Evolutionary conservation across 2,329 filamentous ascomycete genomes (phyloP).

Genomic region (Ilyonectria destructans): DNA sequence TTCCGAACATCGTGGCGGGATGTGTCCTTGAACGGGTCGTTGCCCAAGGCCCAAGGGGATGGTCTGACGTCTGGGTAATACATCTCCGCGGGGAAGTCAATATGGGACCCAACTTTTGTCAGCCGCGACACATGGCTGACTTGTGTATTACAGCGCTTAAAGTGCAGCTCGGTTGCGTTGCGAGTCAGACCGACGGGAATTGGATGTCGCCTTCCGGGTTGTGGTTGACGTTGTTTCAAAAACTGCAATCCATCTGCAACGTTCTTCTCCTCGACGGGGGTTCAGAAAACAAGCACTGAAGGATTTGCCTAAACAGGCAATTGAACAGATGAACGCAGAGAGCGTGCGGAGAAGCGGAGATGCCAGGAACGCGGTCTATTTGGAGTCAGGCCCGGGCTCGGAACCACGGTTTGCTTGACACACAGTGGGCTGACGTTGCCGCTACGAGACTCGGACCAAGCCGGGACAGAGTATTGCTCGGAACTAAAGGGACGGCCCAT

Average conservation of each 20-base stretch:
- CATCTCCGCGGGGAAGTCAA: slow-evolving; percentile 47
- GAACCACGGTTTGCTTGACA: slow-evolving; percentile 43
- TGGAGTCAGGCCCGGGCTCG: slow-evolving; percentile 36
- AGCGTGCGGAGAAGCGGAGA: slow-evolving; percentile 49
- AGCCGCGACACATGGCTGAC: not conserved
- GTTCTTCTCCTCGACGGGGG: not conserved
- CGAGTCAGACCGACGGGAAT: not conserved
- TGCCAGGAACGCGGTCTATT: slow-evolving; percentile 29
- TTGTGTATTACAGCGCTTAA: not conserved
- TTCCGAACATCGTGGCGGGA: slow-evolving; percentile 24
- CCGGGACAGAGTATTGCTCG: slow-evolving; percentile 44
- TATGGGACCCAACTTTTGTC: slow-evolving; percentile 3
- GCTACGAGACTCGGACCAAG: slow-evolving; percentile 41
- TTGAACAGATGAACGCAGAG: not conserved
- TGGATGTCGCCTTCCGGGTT: not conserved
- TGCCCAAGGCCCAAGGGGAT: slow-evolving; percentile 35
- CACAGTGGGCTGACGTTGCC: slow-evolving; percentile 45
- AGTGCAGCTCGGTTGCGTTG: not conserved
- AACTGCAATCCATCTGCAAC: not conserved
- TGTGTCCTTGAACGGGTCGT: slow-evolving; percentile 39
- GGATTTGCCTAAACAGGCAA: not conserved
- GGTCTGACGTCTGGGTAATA: slow-evolving; percentile 44
- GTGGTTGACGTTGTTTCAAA: not conserved
- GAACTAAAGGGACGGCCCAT: slow-evolving; percentile 29
- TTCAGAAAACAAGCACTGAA: not conserved